Base-by-base conservation (phyloP, 2,329 filamentous ascomycete genomes). In the Alternaria alternata region DNA sequence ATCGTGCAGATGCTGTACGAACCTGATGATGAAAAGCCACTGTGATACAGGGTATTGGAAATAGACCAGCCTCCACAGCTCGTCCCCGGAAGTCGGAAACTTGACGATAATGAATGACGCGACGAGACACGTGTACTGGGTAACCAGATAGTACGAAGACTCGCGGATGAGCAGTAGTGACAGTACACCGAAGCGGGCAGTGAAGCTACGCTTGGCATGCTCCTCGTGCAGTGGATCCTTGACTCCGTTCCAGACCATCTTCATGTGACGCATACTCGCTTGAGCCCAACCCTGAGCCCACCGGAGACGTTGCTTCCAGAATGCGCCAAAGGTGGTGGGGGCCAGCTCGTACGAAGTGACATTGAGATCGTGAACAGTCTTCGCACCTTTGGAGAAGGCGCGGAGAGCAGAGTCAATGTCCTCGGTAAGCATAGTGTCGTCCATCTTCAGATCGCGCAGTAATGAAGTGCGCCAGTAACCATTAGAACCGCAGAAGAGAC, bases 231-330 rank as follows among this genome's bases (percentile, higher is more conserved):
- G 51, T 3, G 68, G 75, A 36, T 75, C 69, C 6, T 74, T 70
- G 20, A 80, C 76, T 24, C 79, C 79, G 30, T 75, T 79, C 76
- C 80, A 84, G 30, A 79, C 68, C 57, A 83, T 75, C 20, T 78
- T 74, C 54, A 79, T 65, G 61, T 84, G 81, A 18, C 75, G 72
- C 65, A 80, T 74, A 34, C 76, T 81, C n/a, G 81, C 82, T 66
- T 84, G 82, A 4, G 80, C 79, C 82, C 82, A 84, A 41, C 82
- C 82, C 65, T 84, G 82, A 4, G 82, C 79, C 82, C 82, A 84
- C 55, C 82, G 74, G n/a, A 84, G 76, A 9, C 82, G 78, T 61
- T 84, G 82, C 67, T 83, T 84, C 80, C 81, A 83, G 67, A 84
- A 82, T 2, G 80, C 79, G 14, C 64, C 55, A 54, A 80, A 77